A percentile compares a stretch with the other conserved stretches of the same genome.
phyloP scores from a whole-genome alignment of 441 rosid genomes.

The Brassica hybrid region DNA sequence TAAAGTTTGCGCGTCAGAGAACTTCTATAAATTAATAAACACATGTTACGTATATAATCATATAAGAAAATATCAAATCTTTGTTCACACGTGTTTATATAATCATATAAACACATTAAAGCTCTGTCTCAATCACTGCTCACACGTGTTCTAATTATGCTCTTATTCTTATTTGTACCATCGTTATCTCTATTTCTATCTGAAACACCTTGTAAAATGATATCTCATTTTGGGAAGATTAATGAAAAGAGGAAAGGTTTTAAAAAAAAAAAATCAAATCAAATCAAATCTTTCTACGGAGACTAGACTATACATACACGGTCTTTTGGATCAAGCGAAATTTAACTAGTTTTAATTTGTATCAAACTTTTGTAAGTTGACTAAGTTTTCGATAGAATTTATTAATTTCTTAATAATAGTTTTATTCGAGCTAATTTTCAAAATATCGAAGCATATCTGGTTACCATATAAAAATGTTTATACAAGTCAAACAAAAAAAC shows the following conservation, averaged over 20 bases:
- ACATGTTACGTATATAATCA: neutral
- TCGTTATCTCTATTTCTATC: too few species aligned
- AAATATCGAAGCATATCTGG: neutral
- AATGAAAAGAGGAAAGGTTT: too few species aligned
- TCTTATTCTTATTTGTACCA: too few species aligned
- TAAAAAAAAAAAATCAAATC: too few species aligned
- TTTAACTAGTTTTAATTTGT: neutral
- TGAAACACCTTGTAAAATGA: too few species aligned
- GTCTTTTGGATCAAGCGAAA: neutral
- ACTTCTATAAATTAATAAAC: neutral
- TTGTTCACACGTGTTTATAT: neutral
- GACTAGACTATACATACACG: neutral
- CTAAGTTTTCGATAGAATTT: neutral
- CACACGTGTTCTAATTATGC: too few species aligned
- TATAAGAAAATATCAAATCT: neutral
- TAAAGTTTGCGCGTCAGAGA: slow-evolving; percentile 10
- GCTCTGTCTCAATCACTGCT: too few species aligned
- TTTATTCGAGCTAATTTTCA: neutral
- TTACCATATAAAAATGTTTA: neutral
- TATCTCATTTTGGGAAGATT: too few species aligned
- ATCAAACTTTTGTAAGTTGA: neutral
- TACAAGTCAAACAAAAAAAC: slow-evolving; percentile 20
- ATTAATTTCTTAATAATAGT: neutral
- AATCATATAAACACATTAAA: too few species aligned
- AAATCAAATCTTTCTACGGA: neutral